Evolutionary conservation across 2,329 filamentous ascomycete genomes (phyloP).

Genomic region (Pseudogymnoascus sp.): DNA sequence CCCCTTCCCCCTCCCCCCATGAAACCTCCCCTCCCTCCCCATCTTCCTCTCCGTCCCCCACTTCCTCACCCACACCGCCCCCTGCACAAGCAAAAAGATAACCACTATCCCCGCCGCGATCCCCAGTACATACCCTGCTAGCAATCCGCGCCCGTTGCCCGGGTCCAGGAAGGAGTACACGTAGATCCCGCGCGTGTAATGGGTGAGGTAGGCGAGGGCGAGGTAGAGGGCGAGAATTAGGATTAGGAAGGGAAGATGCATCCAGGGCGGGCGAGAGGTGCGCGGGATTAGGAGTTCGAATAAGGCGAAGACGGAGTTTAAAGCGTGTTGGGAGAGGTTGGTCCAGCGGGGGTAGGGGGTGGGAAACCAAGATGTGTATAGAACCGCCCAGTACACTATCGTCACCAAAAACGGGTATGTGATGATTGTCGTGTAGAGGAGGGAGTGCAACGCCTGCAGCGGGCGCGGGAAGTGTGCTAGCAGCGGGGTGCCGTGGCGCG

Average conservation of each 20-base stretch:
- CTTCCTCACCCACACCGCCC: constrained; percentile 14
- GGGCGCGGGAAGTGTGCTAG: constrained; percentile 51
- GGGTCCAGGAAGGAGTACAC: constrained; percentile 72
- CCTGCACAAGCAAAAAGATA: constrained; percentile 19
- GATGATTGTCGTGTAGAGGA: constrained; percentile 55
- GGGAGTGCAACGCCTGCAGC: constrained; percentile 55
- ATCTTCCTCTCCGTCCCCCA: constrained; percentile 35
- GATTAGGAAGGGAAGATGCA: constrained; percentile 60
- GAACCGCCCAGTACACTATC: constrained; percentile 58
- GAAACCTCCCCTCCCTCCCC: constrained; percentile 32
- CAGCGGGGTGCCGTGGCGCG: constrained; percentile 42
- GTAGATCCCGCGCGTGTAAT: constrained; percentile 62
- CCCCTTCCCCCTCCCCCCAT: constrained; percentile 19
- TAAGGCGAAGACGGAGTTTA: constrained; percentile 67
- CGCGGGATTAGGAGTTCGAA: constrained; percentile 65
- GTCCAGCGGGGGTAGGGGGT: constrained; percentile 47
- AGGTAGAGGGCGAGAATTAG: constrained; percentile 66
- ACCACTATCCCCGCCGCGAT: constrained; percentile 22
- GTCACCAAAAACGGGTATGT: constrained; percentile 62
- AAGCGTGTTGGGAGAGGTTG: constrained; percentile 63
- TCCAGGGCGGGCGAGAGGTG: constrained; percentile 51
- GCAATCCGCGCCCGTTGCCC: constrained; percentile 1
- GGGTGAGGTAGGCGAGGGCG: constrained; percentile 63
- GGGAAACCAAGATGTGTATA: constrained; percentile 47
- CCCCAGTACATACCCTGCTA: constrained; percentile 20